Evolutionary conservation across 2,329 filamentous ascomycete species (phyloP).

Genomic region (Colletotrichum nymphaeae): DNA sequence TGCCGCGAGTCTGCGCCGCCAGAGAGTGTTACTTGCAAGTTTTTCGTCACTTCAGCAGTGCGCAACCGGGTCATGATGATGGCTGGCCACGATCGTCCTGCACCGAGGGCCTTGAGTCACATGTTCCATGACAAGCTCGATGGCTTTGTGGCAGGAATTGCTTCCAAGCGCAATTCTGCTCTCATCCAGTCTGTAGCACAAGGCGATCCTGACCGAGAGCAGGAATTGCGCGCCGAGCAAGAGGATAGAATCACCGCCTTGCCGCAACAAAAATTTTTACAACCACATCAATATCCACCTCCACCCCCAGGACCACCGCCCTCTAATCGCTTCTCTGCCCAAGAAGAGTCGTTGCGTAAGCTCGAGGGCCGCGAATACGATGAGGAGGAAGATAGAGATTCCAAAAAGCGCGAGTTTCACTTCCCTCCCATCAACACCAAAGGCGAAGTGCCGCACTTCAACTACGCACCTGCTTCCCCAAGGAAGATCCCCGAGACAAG

Average conservation of each 20-base stretch:
- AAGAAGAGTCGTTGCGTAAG: conserved; percentile 60
- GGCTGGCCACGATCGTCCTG: conserved; percentile 53
- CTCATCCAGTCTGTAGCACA: conserved; percentile 85
- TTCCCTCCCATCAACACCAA: conserved; percentile 66
- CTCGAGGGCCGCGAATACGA: conserved; percentile 62
- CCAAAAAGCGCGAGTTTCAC: conserved; percentile 61
- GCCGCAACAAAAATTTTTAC: conserved; percentile 74
- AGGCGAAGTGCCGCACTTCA: conserved; percentile 66
- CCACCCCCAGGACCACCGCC: conserved; percentile 45
- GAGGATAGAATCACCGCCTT: conserved; percentile 88
- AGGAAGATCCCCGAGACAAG: conserved; percentile 42
- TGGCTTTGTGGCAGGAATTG: conserved; percentile 87
- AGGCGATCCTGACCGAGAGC: conserved; percentile 82
- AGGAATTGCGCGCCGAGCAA: conserved; percentile 82
- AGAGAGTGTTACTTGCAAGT: conserved; percentile 91
- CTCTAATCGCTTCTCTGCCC: conserved; percentile 44
- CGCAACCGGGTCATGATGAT: conserved; percentile 51
- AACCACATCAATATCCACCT: conserved; percentile 57
- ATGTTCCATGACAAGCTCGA: conserved; percentile 88
- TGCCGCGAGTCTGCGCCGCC: conserved; percentile 90
- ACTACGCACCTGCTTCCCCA: conserved; percentile 61
- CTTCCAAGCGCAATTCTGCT: conserved; percentile 86
- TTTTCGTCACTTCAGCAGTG: conserved; percentile 88
- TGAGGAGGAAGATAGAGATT: conserved; percentile 50
- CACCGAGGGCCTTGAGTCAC: conserved; percentile 75